phyloP scores from a whole-genome alignment of 1,284 basidiomycete species.

The Rhodotorula sp. region DNA sequence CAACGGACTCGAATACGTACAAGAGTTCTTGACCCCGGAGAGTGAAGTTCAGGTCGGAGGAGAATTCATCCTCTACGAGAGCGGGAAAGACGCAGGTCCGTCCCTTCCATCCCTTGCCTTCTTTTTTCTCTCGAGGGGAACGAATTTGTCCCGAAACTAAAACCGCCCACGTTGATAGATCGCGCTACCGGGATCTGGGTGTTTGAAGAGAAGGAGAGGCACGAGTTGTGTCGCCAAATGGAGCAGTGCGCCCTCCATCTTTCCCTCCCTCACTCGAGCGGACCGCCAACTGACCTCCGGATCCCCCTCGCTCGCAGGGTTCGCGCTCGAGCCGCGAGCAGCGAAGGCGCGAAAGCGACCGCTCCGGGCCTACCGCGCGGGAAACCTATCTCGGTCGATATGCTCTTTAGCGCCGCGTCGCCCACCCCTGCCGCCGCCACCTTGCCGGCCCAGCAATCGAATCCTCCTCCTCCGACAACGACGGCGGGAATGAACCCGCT shows the following conservation, averaged over 20 bases:
- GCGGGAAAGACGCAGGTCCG: slow-evolving; percentile 51
- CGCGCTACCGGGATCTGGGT: slow-evolving; percentile 75
- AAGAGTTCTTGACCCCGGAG: slow-evolving; percentile 71
- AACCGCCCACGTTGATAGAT: slow-evolving; percentile 32
- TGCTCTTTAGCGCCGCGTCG: slow-evolving; percentile 40
- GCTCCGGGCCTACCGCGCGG: slow-evolving; percentile 50
- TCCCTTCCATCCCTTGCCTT: background rate
- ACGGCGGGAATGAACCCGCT: slow-evolving; percentile 13
- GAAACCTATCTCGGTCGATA: slow-evolving; percentile 47
- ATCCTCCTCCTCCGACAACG: background rate
- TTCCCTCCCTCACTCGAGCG: background rate
- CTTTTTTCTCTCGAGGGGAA: no score
- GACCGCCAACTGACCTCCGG: no score
- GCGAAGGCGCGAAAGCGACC: slow-evolving; percentile 33
- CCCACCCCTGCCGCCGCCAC: slow-evolving; percentile 3
- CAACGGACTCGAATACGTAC: slow-evolving; percentile 78
- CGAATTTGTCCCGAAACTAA: background rate
- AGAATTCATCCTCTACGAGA: slow-evolving; percentile 70
- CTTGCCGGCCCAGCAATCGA: background rate
- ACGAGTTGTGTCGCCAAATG: slow-evolving; percentile 58
- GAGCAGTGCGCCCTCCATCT: slow-evolving; percentile 34
- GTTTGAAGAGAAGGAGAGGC: slow-evolving; percentile 67
- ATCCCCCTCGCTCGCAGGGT: background rate
- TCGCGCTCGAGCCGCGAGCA: background rate
- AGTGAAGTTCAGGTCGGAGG: slow-evolving; percentile 65